Percentiles rank a stretch among this genome's conserved stretches.
Conservation (phyloP, 108 stramenopile genomes). For the Nitzschia sp. region DNA sequence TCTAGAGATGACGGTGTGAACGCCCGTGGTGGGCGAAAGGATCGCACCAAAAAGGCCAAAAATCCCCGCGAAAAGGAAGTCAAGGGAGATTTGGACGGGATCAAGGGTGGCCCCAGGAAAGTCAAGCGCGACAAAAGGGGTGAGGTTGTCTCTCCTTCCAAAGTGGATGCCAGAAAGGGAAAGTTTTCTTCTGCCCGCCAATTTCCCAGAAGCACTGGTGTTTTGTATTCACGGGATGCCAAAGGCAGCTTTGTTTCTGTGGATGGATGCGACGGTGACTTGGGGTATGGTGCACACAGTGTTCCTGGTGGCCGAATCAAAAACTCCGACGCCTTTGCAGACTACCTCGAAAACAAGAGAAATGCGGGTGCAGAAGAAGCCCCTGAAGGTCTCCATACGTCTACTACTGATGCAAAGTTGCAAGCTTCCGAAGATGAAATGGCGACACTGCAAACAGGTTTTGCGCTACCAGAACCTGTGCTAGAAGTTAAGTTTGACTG, state of each 20-base stretch:
- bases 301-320: constrained; percentile 77
- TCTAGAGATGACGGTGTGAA: constrained; percentile 30
- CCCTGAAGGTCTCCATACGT: constrained; percentile 6
- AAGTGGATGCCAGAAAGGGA: constrained; percentile 20
- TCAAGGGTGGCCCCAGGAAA: constrained; percentile 31
- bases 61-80: constrained; percentile 31
- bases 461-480: constrained; percentile 2
- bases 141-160: constrained; percentile 13
- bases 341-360: constrained; percentile 37
- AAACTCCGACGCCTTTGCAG: constrained; percentile 62
- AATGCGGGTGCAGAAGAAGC: constrained; percentile 3
- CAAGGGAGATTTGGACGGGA: constrained; percentile 14
- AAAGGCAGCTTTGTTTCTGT: constrained; percentile 62
- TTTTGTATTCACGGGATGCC: constrained; percentile 67
- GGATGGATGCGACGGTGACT: constrained; percentile 79
- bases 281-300: constrained; percentile 79
- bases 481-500: constrained; percentile 52
- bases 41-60: constrained; percentile 33
- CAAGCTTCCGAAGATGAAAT: neutral
- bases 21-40: constrained; percentile 15
- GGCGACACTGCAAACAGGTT: constrained; percentile 22
- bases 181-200: constrained; percentile 23
- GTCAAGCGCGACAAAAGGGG: constrained; percentile 24
- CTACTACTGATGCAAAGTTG: neutral
- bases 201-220: constrained; percentile 78